These are phyloP conservation scores for Boletus bicolor DNA, from an alignment of 768 basidiomycete genomes.

Conservation along the genomic window DNA sequence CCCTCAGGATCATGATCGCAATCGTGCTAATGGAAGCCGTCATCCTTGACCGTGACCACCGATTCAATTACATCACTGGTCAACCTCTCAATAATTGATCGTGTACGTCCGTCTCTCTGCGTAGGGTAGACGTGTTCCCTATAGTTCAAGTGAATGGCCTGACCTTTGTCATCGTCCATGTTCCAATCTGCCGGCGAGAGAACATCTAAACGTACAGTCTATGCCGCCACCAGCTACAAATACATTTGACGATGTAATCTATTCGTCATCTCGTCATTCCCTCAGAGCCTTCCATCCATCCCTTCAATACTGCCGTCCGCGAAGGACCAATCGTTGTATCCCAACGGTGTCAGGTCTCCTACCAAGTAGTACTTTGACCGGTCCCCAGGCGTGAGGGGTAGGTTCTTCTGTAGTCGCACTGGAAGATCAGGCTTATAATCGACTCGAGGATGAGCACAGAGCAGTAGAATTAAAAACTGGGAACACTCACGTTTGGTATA, in stretches of 20 bases:
- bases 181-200: too few species aligned
- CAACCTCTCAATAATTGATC: background rate
- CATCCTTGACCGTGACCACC: background rate
- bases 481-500: conserved; percentile 37
- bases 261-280: background rate
- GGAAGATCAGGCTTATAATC: conserved; percentile 32
- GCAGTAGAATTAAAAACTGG: background rate
- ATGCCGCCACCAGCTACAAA: background rate
- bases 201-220: background rate
- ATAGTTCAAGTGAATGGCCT: background rate
- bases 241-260: background rate
- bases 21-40: background rate
- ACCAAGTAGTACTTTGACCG: conserved; percentile 21
- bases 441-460: background rate
- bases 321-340: conserved; percentile 33
- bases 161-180: background rate
- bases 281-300: background rate
- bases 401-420: conserved; percentile 21
- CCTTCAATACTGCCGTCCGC: conserved; percentile 7
- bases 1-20: background rate
- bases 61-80: background rate
- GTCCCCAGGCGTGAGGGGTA: conserved; percentile 20
- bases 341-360: conserved; percentile 24
- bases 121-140: background rate
- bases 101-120: background rate